Evolutionary conservation across 768 basidiomycete species (phyloP).

Genomic region (Neoboletus subvelutipes): DNA sequence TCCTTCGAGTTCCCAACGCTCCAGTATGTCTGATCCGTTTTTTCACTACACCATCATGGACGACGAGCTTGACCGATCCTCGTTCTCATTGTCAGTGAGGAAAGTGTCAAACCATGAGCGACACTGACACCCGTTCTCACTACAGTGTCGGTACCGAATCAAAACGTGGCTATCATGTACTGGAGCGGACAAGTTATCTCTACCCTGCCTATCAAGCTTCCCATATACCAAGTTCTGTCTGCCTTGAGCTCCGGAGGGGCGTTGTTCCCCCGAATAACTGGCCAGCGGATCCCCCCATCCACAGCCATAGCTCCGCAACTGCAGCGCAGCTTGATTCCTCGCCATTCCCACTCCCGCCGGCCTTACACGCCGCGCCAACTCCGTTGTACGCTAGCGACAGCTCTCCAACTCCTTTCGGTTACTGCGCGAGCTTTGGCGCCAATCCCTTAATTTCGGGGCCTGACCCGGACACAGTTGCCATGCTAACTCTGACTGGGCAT

Average conservation of each 20-base stretch:
- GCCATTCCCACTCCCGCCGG: not conserved
- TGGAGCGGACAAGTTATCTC: not conserved
- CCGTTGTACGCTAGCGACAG: not conserved
- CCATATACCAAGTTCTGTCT: not conserved
- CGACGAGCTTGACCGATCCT: not conserved
- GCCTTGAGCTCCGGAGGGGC: not conserved
- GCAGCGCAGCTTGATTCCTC: not conserved
- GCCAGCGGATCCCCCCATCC: not conserved
- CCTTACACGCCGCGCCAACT: not conserved
- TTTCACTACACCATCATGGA: not conserved
- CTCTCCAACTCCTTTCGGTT: not conserved
- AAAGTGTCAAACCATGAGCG: not conserved
- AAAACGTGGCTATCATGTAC: not conserved
- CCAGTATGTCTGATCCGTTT: conserved; percentile 8
- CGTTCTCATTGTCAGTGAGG: conserved; percentile 13
- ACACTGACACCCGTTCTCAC: conserved; percentile 7
- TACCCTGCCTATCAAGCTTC: not conserved
- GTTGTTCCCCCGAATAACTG: not conserved
- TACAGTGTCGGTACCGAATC: conserved; percentile 2
- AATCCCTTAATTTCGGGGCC: not conserved
- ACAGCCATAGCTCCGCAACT: not conserved
- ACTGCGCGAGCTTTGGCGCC: not conserved
- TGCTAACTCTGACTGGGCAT: not conserved
- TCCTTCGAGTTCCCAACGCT: not conserved
- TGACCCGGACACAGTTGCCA: not conserved